These are phyloP conservation scores for Kodamaea restingae DNA, from an alignment of 805 yeast genomes.

Conservation along the genomic window DNA sequence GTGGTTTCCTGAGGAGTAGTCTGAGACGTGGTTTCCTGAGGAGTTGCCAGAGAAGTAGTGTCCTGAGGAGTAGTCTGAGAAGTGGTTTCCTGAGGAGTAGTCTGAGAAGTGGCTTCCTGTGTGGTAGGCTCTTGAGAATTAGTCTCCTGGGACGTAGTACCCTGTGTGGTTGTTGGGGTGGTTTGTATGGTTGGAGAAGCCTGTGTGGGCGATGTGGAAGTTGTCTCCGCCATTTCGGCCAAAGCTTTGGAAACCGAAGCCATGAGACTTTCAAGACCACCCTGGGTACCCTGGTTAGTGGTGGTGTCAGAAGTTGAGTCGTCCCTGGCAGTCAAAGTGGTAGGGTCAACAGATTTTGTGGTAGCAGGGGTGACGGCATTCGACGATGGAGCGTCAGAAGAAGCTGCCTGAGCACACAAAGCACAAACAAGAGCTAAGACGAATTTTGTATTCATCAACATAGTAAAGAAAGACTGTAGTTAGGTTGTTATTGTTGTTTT, in stretches of 20 bases:
- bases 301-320: neutral
- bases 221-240: neutral
- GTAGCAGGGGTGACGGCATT: neutral
- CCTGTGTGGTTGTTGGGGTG: too few species aligned
- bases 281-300: too few species aligned
- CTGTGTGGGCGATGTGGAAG: too few species aligned
- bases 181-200: too few species aligned
- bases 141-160: too few species aligned
- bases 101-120: too few species aligned
- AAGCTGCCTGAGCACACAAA: constrained; percentile 2
- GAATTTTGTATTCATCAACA: constrained; percentile 9
- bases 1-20: neutral
- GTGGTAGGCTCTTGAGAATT: too few species aligned
- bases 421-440: constrained; percentile 8
- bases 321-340: too few species aligned
- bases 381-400: neutral
- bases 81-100: neutral
- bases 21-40: neutral
- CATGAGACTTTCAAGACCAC: too few species aligned
- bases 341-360: neutral
- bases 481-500: constrained; percentile 9
- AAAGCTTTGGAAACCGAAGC: neutral
- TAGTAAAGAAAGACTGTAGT: constrained; percentile 24
- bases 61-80: too few species aligned
- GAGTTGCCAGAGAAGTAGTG: too few species aligned